Evolutionary conservation across 2,329 filamentous ascomycete species (phyloP).

Genomic region (Pestalotiopsis sp.): DNA sequence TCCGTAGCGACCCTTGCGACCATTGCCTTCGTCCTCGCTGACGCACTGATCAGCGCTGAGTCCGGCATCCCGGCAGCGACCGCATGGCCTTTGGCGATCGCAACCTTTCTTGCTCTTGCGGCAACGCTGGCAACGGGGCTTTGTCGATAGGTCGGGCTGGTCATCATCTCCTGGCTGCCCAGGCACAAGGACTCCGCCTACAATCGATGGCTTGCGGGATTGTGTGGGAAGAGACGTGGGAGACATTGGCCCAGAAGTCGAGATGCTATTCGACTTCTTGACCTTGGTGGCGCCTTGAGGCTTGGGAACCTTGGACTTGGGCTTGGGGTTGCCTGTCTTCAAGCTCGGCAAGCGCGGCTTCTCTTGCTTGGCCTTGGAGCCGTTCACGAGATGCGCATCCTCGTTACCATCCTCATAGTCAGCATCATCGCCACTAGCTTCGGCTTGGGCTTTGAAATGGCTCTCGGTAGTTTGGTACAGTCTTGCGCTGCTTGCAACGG

Average conservation of each 20-base stretch:
- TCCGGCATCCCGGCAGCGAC: constrained; percentile 92
- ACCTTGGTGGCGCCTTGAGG: constrained; percentile 45
- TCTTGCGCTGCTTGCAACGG: constrained; percentile 42
- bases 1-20: constrained; percentile 89
- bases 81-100: constrained; percentile 92
- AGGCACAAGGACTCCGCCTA: constrained; percentile 53
- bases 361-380: constrained; percentile 43
- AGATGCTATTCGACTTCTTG: constrained; percentile 50
- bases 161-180: constrained; percentile 78
- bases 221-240: constrained; percentile 66
- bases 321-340: constrained; percentile 44
- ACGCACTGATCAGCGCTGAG: constrained; percentile 92
- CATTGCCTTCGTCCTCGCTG: constrained; percentile 97
- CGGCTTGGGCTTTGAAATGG: constrained; percentile 47
- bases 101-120: constrained; percentile 99
- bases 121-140: constrained; percentile 96
- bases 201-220: constrained; percentile 75
- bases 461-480: constrained; percentile 54
- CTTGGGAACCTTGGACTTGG: constrained; percentile 37
- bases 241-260: constrained; percentile 53
- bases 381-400: constrained; percentile 42
- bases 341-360: constrained; percentile 32
- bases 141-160: constrained; percentile 87
- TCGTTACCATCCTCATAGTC: constrained; percentile 50
- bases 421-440: constrained; percentile 61